These are phyloP conservation scores for Leccinum sublutescens DNA, from an alignment of 768 basidiomycete genomes.

Conservation along the genomic window DNA sequence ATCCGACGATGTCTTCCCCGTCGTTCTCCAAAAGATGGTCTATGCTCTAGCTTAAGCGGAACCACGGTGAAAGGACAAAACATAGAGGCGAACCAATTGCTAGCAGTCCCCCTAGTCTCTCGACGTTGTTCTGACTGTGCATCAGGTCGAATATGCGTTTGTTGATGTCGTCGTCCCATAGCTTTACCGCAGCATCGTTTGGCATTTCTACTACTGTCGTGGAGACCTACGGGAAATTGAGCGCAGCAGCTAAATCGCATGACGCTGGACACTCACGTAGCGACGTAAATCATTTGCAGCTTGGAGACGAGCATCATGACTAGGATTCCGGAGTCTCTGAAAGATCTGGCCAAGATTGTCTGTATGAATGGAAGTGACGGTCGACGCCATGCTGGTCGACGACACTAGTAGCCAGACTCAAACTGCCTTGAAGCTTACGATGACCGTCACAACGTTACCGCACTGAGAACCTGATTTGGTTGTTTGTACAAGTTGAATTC, in stretches of 20 bases:
- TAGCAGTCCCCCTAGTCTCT: conserved; percentile 82
- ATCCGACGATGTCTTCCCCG: conserved; percentile 78
- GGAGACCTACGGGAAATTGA: conserved; percentile 51
- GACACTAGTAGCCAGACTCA: conserved; percentile 3
- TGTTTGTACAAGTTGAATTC: conserved; percentile 33
- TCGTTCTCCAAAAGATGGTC: conserved; percentile 78
- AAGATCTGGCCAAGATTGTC: conserved; percentile 70
- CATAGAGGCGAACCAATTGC: conserved; percentile 68
- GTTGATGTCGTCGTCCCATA: conserved; percentile 87
- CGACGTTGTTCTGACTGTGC: conserved; percentile 73
- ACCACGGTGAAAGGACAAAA: background rate
- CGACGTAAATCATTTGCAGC: conserved; percentile 71
- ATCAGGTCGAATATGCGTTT: conserved; percentile 77
- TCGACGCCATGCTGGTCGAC: conserved; percentile 56
- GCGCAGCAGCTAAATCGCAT: conserved; percentile 8
- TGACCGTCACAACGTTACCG: conserved; percentile 5
- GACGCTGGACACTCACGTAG: conserved; percentile 52
- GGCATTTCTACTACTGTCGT: conserved; percentile 77
- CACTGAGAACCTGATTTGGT: conserved; percentile 11
- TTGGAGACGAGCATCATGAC: conserved; percentile 60
- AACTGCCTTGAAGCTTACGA: conserved; percentile 9
- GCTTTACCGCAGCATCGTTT: conserved; percentile 73
- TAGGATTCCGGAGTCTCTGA: conserved; percentile 60
- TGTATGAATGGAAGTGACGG: conserved; percentile 51
- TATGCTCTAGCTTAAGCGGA: conserved; percentile 20